Evolutionary conservation across 1,284 basidiomycete species (phyloP).

Genomic region (Meripilus lineatus): DNA sequence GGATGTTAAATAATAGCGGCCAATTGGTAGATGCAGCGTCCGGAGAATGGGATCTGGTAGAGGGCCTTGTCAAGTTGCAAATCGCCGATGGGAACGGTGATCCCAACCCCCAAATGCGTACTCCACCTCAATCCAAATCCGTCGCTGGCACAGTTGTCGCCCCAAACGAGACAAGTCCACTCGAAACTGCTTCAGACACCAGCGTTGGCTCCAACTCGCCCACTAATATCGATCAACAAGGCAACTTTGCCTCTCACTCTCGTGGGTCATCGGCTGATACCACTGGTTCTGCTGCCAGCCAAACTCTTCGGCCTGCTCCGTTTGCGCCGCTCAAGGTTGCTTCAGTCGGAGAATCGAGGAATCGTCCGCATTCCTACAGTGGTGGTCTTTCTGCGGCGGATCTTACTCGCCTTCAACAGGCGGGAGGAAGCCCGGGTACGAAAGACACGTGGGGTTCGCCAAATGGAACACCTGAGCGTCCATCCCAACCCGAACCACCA

Average conservation of each 20-base stretch:
- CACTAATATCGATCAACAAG: slow-evolving; percentile 57
- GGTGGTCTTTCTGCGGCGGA: slow-evolving; percentile 69
- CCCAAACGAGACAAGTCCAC: slow-evolving; percentile 59
- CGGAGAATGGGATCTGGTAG: slow-evolving; percentile 64
- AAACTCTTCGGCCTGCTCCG: slow-evolving; percentile 46
- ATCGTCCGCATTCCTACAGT: slow-evolving; percentile 75
- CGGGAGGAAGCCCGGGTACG: slow-evolving; percentile 41
- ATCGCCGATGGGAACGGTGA: slow-evolving; percentile 55
- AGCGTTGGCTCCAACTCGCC: slow-evolving; percentile 65
- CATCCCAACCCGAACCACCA: slow-evolving; percentile 47
- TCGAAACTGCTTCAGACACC: slow-evolving; percentile 65
- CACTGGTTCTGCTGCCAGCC: slow-evolving; percentile 52
- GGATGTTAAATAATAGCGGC: slow-evolving; percentile 59
- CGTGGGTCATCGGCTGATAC: slow-evolving; percentile 75
- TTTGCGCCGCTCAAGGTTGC: slow-evolving; percentile 50
- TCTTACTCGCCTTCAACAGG: slow-evolving; percentile 66
- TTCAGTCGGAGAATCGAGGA: slow-evolving; percentile 52
- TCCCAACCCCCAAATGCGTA: slow-evolving; percentile 47
- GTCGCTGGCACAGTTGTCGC: slow-evolving; percentile 44
- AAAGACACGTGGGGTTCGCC: slow-evolving; percentile 24
- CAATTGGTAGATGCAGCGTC: slow-evolving; percentile 54
- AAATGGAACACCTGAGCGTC: slow-evolving; percentile 27
- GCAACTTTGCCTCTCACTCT: slow-evolving; percentile 58
- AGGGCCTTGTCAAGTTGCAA: slow-evolving; percentile 67
- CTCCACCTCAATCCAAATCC: slow-evolving; percentile 59